phyloP scores from a whole-genome alignment of 805 yeast species.

The Candida arabinofermentans region DNA sequence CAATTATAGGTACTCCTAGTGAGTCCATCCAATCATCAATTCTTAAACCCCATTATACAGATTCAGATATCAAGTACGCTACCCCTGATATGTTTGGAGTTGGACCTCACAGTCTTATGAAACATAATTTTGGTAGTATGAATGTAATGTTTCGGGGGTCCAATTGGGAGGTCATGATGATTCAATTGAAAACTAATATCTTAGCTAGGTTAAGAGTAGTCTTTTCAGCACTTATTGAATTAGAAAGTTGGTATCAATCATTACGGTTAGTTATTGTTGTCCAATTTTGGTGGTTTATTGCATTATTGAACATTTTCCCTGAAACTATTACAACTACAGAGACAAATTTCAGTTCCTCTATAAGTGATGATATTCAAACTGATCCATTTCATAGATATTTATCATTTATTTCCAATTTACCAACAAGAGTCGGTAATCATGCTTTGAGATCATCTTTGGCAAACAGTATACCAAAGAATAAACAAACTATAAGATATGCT shows the following conservation, averaged over 20 bases:
- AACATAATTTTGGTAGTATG: too few relatives aligned
- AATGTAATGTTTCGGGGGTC: background rate
- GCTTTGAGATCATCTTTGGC: conserved; percentile 16
- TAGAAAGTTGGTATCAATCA: background rate
- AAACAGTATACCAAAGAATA: conserved; percentile 20
- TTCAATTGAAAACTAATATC: background rate
- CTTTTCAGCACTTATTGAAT: background rate
- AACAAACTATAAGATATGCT: conserved; percentile 9
- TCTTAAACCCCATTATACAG: conserved; percentile 23
- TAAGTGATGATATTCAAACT: too few relatives aligned
- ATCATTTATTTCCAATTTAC: conserved; percentile 5
- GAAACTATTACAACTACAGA: background rate
- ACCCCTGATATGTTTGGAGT: conserved; percentile 21
- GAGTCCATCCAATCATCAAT: conserved; percentile 25
- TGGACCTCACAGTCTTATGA: too few relatives aligned
- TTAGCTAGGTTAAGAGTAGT: background rate
- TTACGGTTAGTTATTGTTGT: conserved; percentile 3
- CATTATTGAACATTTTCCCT: conserved; percentile 2
- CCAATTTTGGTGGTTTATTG: conserved; percentile 19
- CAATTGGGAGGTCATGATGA: background rate
- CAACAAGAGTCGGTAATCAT: conserved; percentile 12
- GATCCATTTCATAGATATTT: background rate
- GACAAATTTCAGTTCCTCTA: too few relatives aligned
- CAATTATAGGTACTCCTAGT: conserved; percentile 6
- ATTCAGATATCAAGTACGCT: conserved; percentile 20